A percentile compares a stretch with the other conserved stretches of the same genome.
Evolutionary conservation across 2,329 filamentous ascomycete species (phyloP).

Genomic region (Botryotinia narcissicola): DNA sequence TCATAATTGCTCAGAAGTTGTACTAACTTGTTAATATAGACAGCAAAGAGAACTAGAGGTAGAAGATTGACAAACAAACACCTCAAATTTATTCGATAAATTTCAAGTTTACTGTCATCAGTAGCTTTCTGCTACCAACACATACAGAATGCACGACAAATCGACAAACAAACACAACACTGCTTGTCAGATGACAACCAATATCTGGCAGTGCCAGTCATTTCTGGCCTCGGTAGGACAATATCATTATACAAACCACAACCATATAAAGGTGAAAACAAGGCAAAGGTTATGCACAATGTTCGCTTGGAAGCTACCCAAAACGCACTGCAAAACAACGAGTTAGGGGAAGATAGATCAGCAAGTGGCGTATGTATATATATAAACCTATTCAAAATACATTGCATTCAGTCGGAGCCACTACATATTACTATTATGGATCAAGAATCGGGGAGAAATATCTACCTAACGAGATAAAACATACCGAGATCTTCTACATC

Average conservation of each 20-base stretch:
- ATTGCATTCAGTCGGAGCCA: background rate
- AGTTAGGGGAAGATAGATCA: background rate
- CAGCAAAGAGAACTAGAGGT: background rate
- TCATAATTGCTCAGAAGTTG: background rate
- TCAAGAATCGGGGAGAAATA: fast-evolving
- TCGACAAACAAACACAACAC: background rate
- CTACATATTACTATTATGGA: background rate
- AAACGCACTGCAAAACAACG: background rate
- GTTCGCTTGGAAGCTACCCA: background rate
- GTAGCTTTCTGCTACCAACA: background rate
- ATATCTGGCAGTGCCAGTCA: background rate
- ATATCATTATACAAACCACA: background rate
- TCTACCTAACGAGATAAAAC: background rate
- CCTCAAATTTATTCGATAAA: background rate
- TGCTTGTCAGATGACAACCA: background rate
- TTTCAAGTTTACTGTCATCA: background rate
- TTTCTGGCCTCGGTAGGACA: background rate
- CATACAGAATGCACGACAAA: background rate
- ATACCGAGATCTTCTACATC: background rate
- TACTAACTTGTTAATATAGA: background rate
- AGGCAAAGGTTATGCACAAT: background rate
- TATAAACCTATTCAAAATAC: background rate
- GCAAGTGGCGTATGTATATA: too few species aligned
- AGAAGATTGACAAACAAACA: background rate
- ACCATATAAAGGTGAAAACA: background rate